Evolutionary conservation across 1,284 basidiomycete genomes (phyloP).

Genomic region (Boletellus dicymbophilus): DNA sequence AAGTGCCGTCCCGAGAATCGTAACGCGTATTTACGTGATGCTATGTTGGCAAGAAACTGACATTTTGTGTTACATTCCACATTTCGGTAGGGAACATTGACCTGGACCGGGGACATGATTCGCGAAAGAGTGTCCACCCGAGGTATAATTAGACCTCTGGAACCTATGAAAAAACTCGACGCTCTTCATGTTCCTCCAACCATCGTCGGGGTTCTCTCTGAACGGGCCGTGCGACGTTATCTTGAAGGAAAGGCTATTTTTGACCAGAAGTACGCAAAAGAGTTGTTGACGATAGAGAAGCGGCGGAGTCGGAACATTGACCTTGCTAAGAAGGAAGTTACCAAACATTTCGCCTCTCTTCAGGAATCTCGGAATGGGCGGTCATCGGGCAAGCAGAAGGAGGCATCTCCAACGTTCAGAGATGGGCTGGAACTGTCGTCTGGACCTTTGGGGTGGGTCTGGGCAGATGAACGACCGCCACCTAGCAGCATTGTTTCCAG

Average conservation of each 20-base stretch:
- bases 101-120: constrained; percentile 61
- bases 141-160: constrained; percentile 80
- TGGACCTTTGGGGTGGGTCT: constrained; percentile 70
- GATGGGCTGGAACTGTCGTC: constrained; percentile 49
- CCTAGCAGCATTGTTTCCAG: constrained; percentile 81
- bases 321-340: constrained; percentile 57
- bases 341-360: constrained; percentile 48
- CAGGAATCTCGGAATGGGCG: constrained; percentile 34
- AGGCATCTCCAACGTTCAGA: constrained; percentile 43
- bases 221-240: constrained; percentile 65
- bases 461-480: constrained; percentile 77
- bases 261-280: constrained; percentile 62
- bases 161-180: constrained; percentile 65
- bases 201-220: constrained; percentile 70
- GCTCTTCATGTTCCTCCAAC: constrained; percentile 66
- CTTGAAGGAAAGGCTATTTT: constrained; percentile 56
- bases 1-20: constrained; percentile 3
- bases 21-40: not conserved
- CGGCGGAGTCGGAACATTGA: constrained; percentile 59
- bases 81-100: constrained; percentile 32
- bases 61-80: not conserved
- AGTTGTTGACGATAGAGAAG: constrained; percentile 58
- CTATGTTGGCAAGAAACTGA: constrained; percentile 1
- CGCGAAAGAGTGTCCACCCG: constrained; percentile 84
- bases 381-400: constrained; percentile 23